Evolutionary conservation across 306 rosid genomes (phyloP), one percentile per base, ranked within the genome.

Genomic region (Castanospermum australe): DNA sequence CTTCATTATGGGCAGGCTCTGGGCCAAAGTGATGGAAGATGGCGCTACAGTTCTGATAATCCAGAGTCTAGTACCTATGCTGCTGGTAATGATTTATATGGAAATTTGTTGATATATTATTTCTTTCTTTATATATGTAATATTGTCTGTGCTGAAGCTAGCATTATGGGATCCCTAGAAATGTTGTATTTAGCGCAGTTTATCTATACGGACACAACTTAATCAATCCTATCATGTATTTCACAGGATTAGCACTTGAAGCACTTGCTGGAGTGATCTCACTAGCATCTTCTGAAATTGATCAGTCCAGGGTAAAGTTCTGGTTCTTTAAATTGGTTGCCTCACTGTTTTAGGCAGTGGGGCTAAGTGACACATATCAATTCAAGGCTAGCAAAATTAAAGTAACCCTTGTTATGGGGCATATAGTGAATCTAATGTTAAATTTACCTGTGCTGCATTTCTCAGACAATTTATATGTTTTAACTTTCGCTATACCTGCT

Each of bases 21-120:
- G 86, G 91, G 99, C 91, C 99, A 96, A 86, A 96, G 96, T 79
- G 99, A 96, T 90, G 99, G 99, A 88, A 93, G 94, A 72, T 96
- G 99, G 99, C 97, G 96, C 75, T 92, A 89, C 69, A 90, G 99
- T 79, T 87, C 97, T 24, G 88, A 86, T 76, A 96, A 93, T 36
- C 96, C 98, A 0, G 98, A 93, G 73, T 90, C 99, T 71, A 96
- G 98, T 86, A 93, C 97, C 81, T 90, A 81, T 90, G 99, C 98
- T 77, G 96, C 99, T 44, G 99, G 99, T 96, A 88, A 88, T 88
- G 48, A 82, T 68, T 52, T 84, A 41, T 25, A 25, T 28, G 17
- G 9, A 75, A 74, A 55, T 59, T 2, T 32, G 18, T 76, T 65
- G 73, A 76, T 68, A 44, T 54, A 41, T 67, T 65, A 7, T 65